These are phyloP conservation scores for Alternaria angustiovoidea DNA, from an alignment of 2,329 filamentous ascomycete species.

Conservation along the genomic window DNA sequence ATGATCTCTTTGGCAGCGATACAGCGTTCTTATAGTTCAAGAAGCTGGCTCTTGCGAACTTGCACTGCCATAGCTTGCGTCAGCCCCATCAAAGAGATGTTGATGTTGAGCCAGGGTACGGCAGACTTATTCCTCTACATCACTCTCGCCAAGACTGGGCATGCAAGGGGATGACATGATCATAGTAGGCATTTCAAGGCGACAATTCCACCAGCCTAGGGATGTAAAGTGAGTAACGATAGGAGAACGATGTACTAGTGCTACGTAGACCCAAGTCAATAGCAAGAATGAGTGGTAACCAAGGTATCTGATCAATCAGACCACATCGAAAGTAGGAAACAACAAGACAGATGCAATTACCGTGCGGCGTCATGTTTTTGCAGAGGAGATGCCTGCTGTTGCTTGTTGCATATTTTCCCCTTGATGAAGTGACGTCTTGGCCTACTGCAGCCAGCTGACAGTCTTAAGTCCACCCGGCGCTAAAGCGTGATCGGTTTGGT, in stretches of 20 bases:
- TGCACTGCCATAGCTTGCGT: slow-evolving; percentile 3
- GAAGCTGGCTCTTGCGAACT: not conserved
- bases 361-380: not conserved
- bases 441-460: slow-evolving; percentile 2
- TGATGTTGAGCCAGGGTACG: not conserved
- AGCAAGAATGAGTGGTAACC: not conserved
- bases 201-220: not conserved
- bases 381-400: not conserved
- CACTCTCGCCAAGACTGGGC: not conserved
- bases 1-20: not conserved
- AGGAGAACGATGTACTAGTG: not conserved
- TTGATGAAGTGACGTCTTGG: not conserved
- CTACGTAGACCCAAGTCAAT: not conserved
- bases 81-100: not conserved
- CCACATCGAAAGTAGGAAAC: not conserved
- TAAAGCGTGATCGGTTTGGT: not conserved
- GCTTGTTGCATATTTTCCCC: not conserved
- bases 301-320: not conserved
- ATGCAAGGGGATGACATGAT: not conserved
- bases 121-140: not conserved
- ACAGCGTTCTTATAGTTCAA: not conserved
- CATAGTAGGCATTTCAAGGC: not conserved
- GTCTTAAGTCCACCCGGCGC: not conserved
- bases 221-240: not conserved
- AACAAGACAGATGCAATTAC: not conserved